phyloP scores from a whole-genome alignment of 2,329 filamentous ascomycete genomes.

The Diaporthe citrichinensis region DNA sequence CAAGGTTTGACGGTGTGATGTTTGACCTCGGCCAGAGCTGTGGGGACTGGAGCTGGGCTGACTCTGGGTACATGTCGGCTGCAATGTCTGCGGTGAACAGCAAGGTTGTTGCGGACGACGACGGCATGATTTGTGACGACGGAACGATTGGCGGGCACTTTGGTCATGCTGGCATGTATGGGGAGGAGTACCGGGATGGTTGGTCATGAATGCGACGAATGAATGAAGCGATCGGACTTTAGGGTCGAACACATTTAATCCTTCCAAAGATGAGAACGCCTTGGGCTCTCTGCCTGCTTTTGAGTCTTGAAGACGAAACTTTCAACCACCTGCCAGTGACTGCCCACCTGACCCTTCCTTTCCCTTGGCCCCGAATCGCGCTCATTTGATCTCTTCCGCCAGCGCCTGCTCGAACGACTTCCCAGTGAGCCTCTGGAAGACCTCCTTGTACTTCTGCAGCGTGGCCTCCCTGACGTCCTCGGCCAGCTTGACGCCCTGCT shows the following conservation, averaged over 20 bases:
- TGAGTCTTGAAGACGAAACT: not conserved
- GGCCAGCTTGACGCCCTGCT: conserved; percentile 79
- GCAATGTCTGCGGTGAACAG: conserved; percentile 21
- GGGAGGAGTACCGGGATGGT: not conserved
- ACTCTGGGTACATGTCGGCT: conserved; percentile 14
- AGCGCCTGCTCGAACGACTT: conserved; percentile 58
- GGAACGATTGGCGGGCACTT: not conserved
- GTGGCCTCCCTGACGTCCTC: conserved; percentile 79
- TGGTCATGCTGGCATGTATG: conserved; percentile 3
- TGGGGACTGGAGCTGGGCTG: conserved; percentile 26
- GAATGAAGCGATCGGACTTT: not conserved
- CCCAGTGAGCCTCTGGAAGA: conserved; percentile 78
- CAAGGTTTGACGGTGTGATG: conserved; percentile 13
- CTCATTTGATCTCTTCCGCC: conserved; percentile 40
- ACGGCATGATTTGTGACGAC: conserved; percentile 8
- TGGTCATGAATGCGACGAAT: conserved; percentile 16
- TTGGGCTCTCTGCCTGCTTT: not conserved
- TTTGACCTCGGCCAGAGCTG: conserved; percentile 3
- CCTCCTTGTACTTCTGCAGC: conserved; percentile 80
- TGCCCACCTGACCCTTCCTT: not conserved
- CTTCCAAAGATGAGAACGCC: not conserved
- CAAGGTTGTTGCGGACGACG: not conserved
- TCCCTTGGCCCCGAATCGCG: not conserved
- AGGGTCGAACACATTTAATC: not conserved
- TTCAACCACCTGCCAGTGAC: not conserved